Evolutionary conservation across 768 basidiomycete genomes (phyloP).

Genomic region (Chlorophyllum brunneum): DNA sequence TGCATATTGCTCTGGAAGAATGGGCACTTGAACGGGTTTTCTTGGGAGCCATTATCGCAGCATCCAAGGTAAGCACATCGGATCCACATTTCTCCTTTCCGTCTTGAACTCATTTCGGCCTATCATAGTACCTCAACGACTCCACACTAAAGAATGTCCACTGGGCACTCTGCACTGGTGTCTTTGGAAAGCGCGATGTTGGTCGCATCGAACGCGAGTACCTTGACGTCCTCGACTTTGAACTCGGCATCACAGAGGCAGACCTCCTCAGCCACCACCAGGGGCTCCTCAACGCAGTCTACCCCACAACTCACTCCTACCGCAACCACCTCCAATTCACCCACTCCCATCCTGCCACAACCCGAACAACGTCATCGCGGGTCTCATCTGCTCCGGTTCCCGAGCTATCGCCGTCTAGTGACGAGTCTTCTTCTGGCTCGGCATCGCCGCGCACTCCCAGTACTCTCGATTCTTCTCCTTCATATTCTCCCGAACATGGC

Average conservation of each 20-base stretch:
- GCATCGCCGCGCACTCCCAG: constrained; percentile 25
- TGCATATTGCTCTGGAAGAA: constrained; percentile 77
- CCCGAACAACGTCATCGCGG: constrained; percentile 3
- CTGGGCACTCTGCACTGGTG: constrained; percentile 83
- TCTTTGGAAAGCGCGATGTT: constrained; percentile 78
- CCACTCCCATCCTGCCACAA: constrained; percentile 21
- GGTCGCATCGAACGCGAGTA: constrained; percentile 82
- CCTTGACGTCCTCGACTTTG: constrained; percentile 75
- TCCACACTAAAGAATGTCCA: constrained; percentile 89
- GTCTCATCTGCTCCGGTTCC: constrained; percentile 9
- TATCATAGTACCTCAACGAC: constrained; percentile 78
- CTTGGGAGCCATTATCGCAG: constrained; percentile 83
- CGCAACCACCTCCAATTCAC: constrained; percentile 16
- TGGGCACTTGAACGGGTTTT: constrained; percentile 91
- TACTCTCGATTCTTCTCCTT: constrained; percentile 20
- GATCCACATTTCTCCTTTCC: constrained; percentile 8
- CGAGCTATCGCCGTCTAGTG: constrained; percentile 18
- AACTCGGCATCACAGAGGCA: constrained; percentile 59
- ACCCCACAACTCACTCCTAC: constrained; percentile 17
- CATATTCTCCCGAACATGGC: constrained; percentile 16
- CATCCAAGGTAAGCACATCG: constrained; percentile 63
- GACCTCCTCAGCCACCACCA: constrained; percentile 56
- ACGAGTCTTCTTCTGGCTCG: constrained; percentile 23
- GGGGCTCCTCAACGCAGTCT: constrained; percentile 27
- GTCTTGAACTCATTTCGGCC: constrained; percentile 14